A percentile compares a stretch with the other conserved stretches of the same genome.
Conservation (phyloP, 1,284 basidiomycete genomes). For the Trichosporon inkin region DNA sequence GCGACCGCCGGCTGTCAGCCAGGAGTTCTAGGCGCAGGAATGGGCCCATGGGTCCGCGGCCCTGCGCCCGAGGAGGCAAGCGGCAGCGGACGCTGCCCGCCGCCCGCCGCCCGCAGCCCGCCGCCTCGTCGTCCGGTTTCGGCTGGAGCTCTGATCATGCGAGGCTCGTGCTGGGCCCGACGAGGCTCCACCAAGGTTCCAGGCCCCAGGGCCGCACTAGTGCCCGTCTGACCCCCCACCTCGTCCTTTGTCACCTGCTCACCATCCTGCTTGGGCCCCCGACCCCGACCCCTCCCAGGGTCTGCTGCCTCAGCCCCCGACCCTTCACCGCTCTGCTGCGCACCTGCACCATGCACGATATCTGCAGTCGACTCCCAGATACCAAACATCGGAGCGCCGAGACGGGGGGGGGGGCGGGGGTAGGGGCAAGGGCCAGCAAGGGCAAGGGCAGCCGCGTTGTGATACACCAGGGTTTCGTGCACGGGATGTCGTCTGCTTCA, state of each 20-base stretch:
- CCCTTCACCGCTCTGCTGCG: too few species aligned
- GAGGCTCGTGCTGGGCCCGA: neutral
- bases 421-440: neutral
- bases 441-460: neutral
- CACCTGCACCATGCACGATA: too few species aligned
- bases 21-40: neutral
- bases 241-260: conserved; percentile 4
- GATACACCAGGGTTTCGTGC: conserved; percentile 2
- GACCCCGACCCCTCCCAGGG: conserved; percentile 1
- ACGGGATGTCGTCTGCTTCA: conserved; percentile 6
- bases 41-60: neutral
- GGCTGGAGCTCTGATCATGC: neutral
- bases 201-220: conserved; percentile 7
- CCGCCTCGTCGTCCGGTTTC: neutral
- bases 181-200: neutral
- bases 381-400: too few species aligned
- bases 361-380: too few species aligned
- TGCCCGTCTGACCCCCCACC: conserved; percentile 4
- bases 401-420: too few species aligned
- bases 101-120: too few species aligned
- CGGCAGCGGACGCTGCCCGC: too few species aligned
- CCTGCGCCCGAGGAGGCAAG: too few species aligned
- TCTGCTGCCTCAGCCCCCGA: neutral
- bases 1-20: conserved; percentile 5
- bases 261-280: conserved; percentile 3